Evolutionary conservation across 345 rosid genomes (phyloP), one percentile per base, ranked within the genome.

Genomic region (Boechera retrofracta): DNA sequence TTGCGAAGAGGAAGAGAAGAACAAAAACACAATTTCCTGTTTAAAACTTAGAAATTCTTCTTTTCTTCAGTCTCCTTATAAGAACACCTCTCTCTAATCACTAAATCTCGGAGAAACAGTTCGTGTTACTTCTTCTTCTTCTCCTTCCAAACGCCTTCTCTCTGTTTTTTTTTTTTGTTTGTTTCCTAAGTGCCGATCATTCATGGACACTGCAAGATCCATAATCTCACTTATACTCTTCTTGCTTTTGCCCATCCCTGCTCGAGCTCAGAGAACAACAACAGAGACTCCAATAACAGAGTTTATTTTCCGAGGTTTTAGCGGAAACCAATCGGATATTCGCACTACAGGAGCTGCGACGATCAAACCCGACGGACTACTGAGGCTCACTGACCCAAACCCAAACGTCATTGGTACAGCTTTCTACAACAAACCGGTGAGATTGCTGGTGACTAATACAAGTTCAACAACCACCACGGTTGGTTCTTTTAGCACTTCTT

Each of bases 401-500:
- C 3, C 11, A 8, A 24, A 64, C 61, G 76, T 64, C 0, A 58
- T 54, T 4, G 82, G 82, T 2, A 48, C 79, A 28, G 68, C 73
- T 28, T 80, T 80, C 67, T 80, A 75, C 67, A 3, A 39, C 31
- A 71, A 57, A 49, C 69, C 82, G 11, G 71, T 80, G 2, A 75
- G 73, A 42, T 44, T 80, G 53, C 72, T 70, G 16, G 47, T 44
- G 10, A 36, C 8, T 5, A 21, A 5, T 6, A 3, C 1, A 0
- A 65, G 10, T 51, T 58, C 81, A 2, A 60, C 36, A 4, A 68
- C 18, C 32, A 6, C 48, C 15, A 69, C 21, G 13, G 81, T 79
- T 60, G 39, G 65, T 47, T 87, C 91, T n/a, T 87, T 89, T 48
- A 80, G 71, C 72, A 85, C 94, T 2, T 41, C 68, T 45, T 86